phyloP scores from a whole-genome alignment of 2,329 filamentous ascomycete species.

The Colletotrichum tropicicola region DNA sequence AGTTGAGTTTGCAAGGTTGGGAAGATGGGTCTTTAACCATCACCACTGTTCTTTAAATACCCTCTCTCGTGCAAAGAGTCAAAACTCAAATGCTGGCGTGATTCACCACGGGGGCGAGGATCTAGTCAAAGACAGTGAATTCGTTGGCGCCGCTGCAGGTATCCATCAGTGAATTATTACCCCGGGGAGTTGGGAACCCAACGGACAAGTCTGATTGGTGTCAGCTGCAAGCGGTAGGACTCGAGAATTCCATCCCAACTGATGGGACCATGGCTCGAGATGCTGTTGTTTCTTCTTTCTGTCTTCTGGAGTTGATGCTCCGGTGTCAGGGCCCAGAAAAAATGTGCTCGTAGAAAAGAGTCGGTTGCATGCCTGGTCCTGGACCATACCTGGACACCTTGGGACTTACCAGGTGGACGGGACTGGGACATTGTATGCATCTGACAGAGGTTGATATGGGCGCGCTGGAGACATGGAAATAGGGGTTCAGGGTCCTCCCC shows the following conservation, averaged over 20 bases:
- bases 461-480: neutral
- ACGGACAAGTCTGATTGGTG: neutral
- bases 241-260: neutral
- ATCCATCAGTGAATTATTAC: neutral
- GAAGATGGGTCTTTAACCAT: too few species aligned
- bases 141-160: neutral
- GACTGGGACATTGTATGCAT: neutral
- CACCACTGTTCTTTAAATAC: too few species aligned
- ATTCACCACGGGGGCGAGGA: too few species aligned
- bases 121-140: too few species aligned
- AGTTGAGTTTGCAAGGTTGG: too few species aligned
- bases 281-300: constrained; percentile 8
- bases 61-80: too few species aligned
- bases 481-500: neutral
- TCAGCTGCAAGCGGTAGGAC: neutral
- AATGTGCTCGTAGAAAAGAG: neutral
- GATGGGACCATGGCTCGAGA: constrained; percentile 3
- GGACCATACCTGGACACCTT: too few species aligned
- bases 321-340: neutral
- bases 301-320: neutral
- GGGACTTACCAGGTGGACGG: neutral
- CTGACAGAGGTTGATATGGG: neutral
- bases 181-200: neutral
- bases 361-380: neutral
- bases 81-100: too few species aligned